Evolutionary conservation across 2,329 filamentous ascomycete species (phyloP).

Genomic region (Domatiomyces catenatus): DNA sequence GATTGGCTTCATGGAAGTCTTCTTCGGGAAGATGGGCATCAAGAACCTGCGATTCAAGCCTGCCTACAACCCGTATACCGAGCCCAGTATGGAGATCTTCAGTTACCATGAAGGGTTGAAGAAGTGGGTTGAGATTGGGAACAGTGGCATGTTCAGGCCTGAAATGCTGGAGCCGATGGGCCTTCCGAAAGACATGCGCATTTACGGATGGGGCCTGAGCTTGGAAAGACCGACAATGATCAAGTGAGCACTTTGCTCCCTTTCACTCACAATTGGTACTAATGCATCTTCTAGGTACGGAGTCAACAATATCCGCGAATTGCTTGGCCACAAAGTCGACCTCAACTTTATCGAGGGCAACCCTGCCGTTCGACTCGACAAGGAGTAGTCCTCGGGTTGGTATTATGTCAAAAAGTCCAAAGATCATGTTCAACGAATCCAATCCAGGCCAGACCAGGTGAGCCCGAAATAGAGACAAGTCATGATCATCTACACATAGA

Average conservation of each 20-base stretch:
- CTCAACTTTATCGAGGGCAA: conserved; percentile 83
- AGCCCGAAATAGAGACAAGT: neutral
- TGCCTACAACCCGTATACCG: conserved; percentile 88
- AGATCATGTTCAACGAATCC: neutral
- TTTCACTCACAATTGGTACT: neutral
- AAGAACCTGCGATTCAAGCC: conserved; percentile 83
- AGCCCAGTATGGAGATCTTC: conserved; percentile 97
- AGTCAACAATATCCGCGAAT: conserved; percentile 78
- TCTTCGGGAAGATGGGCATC: conserved; percentile 95
- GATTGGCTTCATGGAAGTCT: conserved; percentile 87
- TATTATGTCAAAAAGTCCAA: neutral
- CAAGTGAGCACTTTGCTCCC: conserved; percentile 45
- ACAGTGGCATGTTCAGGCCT: conserved; percentile 95
- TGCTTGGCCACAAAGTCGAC: conserved; percentile 91
- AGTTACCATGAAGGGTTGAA: conserved; percentile 77
- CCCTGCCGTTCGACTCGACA: conserved; percentile 77
- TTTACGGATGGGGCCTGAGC: conserved; percentile 86
- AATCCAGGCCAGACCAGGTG: neutral
- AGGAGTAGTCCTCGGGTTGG: conserved; percentile 40
- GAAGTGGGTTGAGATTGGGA: conserved; percentile 94
- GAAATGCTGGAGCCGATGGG: conserved; percentile 97
- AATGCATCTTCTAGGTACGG: conserved; percentile 35
- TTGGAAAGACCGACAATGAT: conserved; percentile 97
- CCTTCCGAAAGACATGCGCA: conserved; percentile 73
- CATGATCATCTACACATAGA: neutral